Conservation (phyloP, 78 protist genomes). For the slime mould (Dictyostelium discoideum) region DNA sequence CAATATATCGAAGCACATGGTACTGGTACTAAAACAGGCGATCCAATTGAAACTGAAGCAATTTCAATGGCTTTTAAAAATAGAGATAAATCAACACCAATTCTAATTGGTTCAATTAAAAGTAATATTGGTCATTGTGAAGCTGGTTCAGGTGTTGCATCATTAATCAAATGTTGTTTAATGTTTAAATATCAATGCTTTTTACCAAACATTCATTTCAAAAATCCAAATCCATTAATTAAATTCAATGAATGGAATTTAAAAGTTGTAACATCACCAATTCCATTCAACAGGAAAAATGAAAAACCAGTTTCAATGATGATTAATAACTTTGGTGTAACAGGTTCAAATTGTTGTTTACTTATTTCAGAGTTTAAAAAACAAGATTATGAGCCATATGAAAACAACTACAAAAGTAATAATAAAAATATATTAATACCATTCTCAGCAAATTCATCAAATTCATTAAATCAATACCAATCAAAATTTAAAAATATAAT, state of each 20-base stretch:
- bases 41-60: constrained; percentile 65
- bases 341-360: constrained; percentile 87
- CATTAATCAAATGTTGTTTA: constrained; percentile 56
- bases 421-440: no score
- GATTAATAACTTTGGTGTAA: constrained; percentile 82
- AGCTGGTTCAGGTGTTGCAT: constrained; percentile 26
- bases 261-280: constrained; percentile 41
- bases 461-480: background rate
- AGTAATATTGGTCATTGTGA: constrained; percentile 71
- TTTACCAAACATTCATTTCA: constrained; percentile 55
- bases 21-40: constrained; percentile 81
- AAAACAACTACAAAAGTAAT: no score
- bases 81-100: background rate
- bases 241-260: constrained; percentile 42
- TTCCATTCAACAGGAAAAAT: constrained; percentile 12
- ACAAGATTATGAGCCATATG: no score
- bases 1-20: constrained; percentile 80
- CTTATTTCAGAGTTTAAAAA: background rate
- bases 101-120: background rate
- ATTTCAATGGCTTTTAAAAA: constrained; percentile 29
- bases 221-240: constrained; percentile 66
- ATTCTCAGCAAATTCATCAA: background rate
- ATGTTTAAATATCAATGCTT: constrained; percentile 42
- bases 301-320: constrained; percentile 13
- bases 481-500: background rate